Base-by-base conservation (phyloP, 1,139 yeast species). In the Debaryomyces psychrophilus region DNA sequence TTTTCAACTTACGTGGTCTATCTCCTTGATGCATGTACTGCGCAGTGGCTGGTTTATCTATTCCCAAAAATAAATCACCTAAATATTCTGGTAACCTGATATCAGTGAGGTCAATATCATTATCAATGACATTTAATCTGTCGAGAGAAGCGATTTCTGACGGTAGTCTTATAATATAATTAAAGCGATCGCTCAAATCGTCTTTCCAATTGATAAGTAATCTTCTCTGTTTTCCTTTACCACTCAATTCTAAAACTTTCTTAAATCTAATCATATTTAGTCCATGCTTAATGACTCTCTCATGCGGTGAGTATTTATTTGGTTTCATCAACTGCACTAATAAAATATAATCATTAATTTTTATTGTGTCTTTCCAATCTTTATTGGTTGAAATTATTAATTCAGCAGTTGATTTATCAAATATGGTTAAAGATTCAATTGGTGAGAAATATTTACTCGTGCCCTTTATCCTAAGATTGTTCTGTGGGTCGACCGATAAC, bases 241-340 rank as follows among this genome's bases (percentile, higher is more conserved):
- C 29, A 9, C 11, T 11, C 12, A 17, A 4, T 11, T 37, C 22
- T 12, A 37, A 18, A 1, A 64, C 54, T 37, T 47, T 50, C 5
- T 55, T 60, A 6, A 63, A 31, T 26, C 56, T 47, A 6, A 56
- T 33, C 17, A 38, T 17, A 36, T 52, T 56, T 6, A 71, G 45
- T 0, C 77, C 78, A 44, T 52, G 60, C 23, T 57, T 50, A 18
- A 57, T 56, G 9, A 65, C 48, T 8, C 73, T 53, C 4, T 33
- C 36, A 5, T 49, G 47, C 8, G 55, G 57, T 0, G 70, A 61
- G 43, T 54, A 63, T 38, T 62, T 64, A 42, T 65, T 69, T 0
- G 76, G 76, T 44, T 65, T 66, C 14, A 60, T 55, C 7, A 73
- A 46, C 27, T 64, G 64, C 5, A 68, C 28, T 25, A 66, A 46